Conservation (phyloP, 345 rosid species). For the Ceriops tagal region DNA sequence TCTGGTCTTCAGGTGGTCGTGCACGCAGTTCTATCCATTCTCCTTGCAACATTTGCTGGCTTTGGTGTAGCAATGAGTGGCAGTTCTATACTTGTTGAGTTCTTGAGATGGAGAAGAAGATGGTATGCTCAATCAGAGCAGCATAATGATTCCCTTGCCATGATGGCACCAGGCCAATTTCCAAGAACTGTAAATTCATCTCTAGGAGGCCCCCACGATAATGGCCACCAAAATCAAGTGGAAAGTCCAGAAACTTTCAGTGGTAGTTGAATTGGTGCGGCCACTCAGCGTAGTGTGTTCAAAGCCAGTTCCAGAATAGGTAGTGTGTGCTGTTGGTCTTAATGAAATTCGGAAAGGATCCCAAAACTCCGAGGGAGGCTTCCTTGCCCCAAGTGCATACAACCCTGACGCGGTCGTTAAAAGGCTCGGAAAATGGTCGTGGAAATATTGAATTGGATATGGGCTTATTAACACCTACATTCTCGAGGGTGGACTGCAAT, state of each 20-base stretch:
- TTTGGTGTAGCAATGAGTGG: conserved; percentile 82
- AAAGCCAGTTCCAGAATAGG: too few relatives aligned
- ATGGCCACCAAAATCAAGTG: conserved; percentile 6
- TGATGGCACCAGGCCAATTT: conserved; percentile 29
- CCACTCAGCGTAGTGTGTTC: too few relatives aligned
- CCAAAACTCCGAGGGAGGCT: too few relatives aligned
- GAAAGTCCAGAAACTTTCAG: conserved; percentile 20
- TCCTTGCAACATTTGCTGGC: conserved; percentile 79
- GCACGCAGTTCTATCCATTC: conserved; percentile 70
- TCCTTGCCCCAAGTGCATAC: too few relatives aligned
- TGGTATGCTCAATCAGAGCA: conserved; percentile 33
- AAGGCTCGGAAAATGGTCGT: too few relatives aligned
- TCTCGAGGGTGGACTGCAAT: too few relatives aligned
- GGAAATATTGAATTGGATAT: too few relatives aligned
- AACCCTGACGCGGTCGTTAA: too few relatives aligned
- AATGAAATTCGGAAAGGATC: too few relatives aligned
- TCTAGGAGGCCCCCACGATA: neutral
- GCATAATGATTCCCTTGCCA: conserved; percentile 16
- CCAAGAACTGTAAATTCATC: conserved; percentile 26
- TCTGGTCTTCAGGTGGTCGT: conserved; percentile 42
- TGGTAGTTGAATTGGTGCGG: too few relatives aligned
- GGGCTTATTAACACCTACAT: too few relatives aligned
- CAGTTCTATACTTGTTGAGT: conserved; percentile 77
- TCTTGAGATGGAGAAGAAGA: conserved; percentile 68
- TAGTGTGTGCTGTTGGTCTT: too few relatives aligned